A percentile compares a stretch with the other conserved stretches of the same genome.
These are phyloP conservation scores for Jamesozyma lodderae DNA, from an alignment of 805 yeast species.

Conservation along the genomic window DNA sequence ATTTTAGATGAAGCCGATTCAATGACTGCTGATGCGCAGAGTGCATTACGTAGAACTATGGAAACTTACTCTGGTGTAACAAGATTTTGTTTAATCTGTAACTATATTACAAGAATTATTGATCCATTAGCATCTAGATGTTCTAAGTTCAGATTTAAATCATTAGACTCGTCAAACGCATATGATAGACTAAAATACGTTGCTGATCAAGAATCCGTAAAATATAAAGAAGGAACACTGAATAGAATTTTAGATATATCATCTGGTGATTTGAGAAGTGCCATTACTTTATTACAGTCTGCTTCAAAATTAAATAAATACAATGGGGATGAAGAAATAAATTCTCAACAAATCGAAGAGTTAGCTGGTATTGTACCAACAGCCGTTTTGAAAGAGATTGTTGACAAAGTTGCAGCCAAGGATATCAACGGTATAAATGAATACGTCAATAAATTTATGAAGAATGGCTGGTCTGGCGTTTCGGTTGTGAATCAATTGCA, in stretches of 20 bases:
- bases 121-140: conserved; percentile 96
- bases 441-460: conserved; percentile 42
- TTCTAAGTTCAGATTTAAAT: conserved; percentile 85
- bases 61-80: conserved; percentile 84
- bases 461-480: conserved; percentile 73
- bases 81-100: conserved; percentile 89
- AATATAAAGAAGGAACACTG: conserved; percentile 43
- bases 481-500: conserved; percentile 67
- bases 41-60: conserved; percentile 90
- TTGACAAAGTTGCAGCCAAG: conserved; percentile 31
- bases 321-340: conserved; percentile 34
- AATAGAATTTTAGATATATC: conserved; percentile 61
- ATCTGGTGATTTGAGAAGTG: conserved; percentile 86
- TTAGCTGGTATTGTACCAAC: conserved; percentile 69
- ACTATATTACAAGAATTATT: conserved; percentile 91
- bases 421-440: conserved; percentile 30
- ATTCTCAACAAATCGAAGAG: conserved; percentile 46
- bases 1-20: conserved; percentile 94
- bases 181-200: conserved; percentile 56
- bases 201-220: conserved; percentile 38
- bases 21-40: conserved; percentile 95
- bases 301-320: conserved; percentile 48
- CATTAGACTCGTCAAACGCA: conserved; percentile 65
- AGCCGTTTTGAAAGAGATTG: conserved; percentile 35
- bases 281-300: conserved; percentile 83